Evolutionary conservation across 495 filamentous ascomycete genomes (phyloP).

Genomic region (Xylaria venustula): DNA sequence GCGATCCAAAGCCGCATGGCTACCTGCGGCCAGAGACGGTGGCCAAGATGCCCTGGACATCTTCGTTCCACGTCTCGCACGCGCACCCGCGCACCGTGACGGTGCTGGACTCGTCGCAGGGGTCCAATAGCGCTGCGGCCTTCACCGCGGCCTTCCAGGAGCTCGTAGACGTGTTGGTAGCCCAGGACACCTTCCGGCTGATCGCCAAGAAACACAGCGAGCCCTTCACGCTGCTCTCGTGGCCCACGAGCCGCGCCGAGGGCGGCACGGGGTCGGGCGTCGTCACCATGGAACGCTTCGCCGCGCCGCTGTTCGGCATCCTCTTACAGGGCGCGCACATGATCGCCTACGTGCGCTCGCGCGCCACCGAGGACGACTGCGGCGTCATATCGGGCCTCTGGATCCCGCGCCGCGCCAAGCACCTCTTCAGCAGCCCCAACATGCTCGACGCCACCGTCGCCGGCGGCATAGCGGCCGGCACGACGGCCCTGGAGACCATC

Average conservation of each 20-base stretch:
- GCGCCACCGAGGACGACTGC: constrained; percentile 14
- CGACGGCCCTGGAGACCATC: constrained; percentile 47
- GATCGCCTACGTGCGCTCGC: constrained; percentile 39
- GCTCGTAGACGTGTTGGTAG: constrained; percentile 36
- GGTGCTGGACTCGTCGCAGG: constrained; percentile 29
- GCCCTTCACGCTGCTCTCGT: constrained; percentile 38
- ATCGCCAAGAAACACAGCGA: constrained; percentile 46
- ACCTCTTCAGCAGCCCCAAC: constrained; percentile 50
- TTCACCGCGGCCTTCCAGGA: constrained; percentile 34
- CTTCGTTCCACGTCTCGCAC: constrained; percentile 36
- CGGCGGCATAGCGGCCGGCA: constrained; percentile 47
- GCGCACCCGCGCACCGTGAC: constrained; percentile 26
- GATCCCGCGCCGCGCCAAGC: constrained; percentile 46
- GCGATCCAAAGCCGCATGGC: constrained; percentile 40
- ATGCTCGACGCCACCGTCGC: constrained; percentile 58
- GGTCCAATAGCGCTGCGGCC: constrained; percentile 16
- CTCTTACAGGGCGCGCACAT: constrained; percentile 49
- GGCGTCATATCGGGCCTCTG: constrained; percentile 43
- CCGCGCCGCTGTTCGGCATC: constrained; percentile 52
- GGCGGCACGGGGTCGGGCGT: neutral
- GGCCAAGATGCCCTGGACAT: constrained; percentile 45
- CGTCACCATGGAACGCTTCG: constrained; percentile 47
- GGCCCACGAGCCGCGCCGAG: constrained; percentile 35
- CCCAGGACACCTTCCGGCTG: constrained; percentile 35
- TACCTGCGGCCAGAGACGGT: constrained; percentile 42